Percentiles rank a stretch among this genome's conserved stretches.
Conservation (phyloP, 768 basidiomycete genomes). For the Goffeauzyma gilvescens region DNA sequence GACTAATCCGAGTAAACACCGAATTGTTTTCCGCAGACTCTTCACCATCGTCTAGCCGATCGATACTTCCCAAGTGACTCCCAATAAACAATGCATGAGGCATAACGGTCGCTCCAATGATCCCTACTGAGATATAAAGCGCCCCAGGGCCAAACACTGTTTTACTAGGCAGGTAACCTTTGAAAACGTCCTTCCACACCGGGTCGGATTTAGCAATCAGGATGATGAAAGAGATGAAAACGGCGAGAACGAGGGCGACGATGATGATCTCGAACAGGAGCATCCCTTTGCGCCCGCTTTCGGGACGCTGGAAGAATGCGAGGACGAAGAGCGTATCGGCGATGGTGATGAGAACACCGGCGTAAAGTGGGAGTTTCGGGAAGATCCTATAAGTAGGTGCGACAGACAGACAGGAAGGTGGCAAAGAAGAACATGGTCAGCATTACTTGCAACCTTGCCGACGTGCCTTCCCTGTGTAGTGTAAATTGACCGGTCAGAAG, state of each 20-base stretch:
- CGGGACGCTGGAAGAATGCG: constrained; percentile 28
- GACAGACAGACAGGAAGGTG: too few relatives aligned
- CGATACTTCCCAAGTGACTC: constrained; percentile 50
- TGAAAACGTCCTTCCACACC: constrained; percentile 53
- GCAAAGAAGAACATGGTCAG: too few relatives aligned
- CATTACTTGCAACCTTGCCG: too few relatives aligned
- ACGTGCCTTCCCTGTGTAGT: too few relatives aligned
- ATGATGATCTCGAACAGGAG: constrained; percentile 31
- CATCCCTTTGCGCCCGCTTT: constrained; percentile 29
- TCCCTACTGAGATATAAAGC: constrained; percentile 29
- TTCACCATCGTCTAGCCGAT: constrained; percentile 38
- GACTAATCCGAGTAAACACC: too few relatives aligned
- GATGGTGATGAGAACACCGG: constrained; percentile 32
- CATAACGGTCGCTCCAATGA: constrained; percentile 59
- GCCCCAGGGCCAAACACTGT: constrained; percentile 31
- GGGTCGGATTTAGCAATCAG: constrained; percentile 55
- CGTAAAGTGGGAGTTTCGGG: constrained; percentile 29
- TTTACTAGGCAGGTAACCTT: constrained; percentile 47
- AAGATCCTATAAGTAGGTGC: constrained; percentile 24
- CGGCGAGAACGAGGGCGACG: constrained; percentile 37
- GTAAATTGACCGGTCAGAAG: too few relatives aligned
- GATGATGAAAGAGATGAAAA: constrained; percentile 58
- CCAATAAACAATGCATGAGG: constrained; percentile 83
- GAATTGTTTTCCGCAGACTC: not conserved
- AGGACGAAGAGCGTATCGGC: constrained; percentile 31